Evolutionary conservation across 148 eudicot genomes (phyloP), one percentile per base, ranked within the genome.

Genomic region (Camellia sinensis): DNA sequence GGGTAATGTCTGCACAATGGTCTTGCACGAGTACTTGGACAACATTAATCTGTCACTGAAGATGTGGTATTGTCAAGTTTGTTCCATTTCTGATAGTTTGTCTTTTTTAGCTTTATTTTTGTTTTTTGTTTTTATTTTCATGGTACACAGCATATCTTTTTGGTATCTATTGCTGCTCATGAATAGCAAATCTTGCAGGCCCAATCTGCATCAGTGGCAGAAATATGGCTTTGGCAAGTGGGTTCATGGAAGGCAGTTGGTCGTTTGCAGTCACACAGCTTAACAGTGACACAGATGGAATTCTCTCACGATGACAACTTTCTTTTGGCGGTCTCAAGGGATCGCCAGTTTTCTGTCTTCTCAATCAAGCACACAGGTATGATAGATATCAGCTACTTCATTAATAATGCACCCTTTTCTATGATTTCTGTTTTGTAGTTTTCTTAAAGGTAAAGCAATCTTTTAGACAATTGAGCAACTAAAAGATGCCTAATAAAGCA

Each of bases 201-300:
- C 57, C 97, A 95, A 79, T 87, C 95, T 78, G 84, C 87, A 53
- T 85, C 97, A 57, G 91, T 92, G 40, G 99, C 99, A 71, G 99
- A 95, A 81, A 93, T 95, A 85, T 95, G 99, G 99, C 82, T 95
- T 65, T 95, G 99, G 97, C 89, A 92, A 87, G 97, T 95, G 78
- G 98, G 99, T 76, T 87, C 92, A 13, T 95, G 99, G 98, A 95
- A 92, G 87, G 87, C 99, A 67, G 91, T 95, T 77, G 90, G 95
- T 67, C 93, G 94, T 41, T 81, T 95, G 83, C 98, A 88, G 81
- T 92, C 99, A 75, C 99, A 93, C 83, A 91, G 86, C 89, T 90
- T 95, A 87, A 95, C 98, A 43, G 99, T 95, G 65, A 95, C 98
- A 12, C 95, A 87, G 75, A 92, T 95, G 91, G 95, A 89, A 82